These are phyloP conservation scores for Picea glauca DNA, from an alignment of 75 land plant species.

Conservation along the genomic window DNA sequence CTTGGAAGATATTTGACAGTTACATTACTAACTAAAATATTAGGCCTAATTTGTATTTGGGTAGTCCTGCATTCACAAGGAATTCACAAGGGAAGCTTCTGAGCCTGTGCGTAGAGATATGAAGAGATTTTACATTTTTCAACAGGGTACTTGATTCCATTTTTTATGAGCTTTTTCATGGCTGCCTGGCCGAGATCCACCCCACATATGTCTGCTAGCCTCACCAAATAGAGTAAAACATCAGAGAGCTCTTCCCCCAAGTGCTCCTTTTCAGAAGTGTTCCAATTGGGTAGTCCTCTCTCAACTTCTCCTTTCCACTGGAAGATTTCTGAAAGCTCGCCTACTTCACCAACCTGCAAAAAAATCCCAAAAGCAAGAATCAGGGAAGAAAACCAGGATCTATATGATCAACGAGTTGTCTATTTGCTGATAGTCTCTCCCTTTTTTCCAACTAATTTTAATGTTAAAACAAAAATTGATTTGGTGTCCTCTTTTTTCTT, in stretches of 20 bases:
- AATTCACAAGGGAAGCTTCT: too few species aligned
- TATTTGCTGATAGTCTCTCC: too few species aligned
- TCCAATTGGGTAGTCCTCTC: conserved; percentile 73
- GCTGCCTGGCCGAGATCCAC: conserved; percentile 78
- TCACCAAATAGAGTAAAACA: conserved; percentile 71
- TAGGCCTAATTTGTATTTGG: too few species aligned
- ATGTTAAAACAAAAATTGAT: too few species aligned
- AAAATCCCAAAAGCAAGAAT: background rate
- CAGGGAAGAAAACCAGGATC: background rate
- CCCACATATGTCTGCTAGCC: conserved; percentile 74
- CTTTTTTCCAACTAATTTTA: too few species aligned
- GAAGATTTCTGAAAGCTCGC: conserved; percentile 87
- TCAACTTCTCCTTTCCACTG: conserved; percentile 88
- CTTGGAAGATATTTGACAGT: too few species aligned
- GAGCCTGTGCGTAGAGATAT: too few species aligned
- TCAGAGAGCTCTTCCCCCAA: conserved; percentile 84
- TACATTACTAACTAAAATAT: too few species aligned
- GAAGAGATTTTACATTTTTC: conserved; percentile 10
- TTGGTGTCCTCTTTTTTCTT: too few species aligned
- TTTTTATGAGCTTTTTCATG: conserved; percentile 53
- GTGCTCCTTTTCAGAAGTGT: conserved; percentile 63
- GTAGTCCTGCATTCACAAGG: too few species aligned
- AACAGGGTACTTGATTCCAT: conserved; percentile 67
- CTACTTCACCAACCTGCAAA: conserved; percentile 81
- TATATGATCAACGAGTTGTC: too few species aligned